Conservation (phyloP, 345 rosid genomes). For the Moricandia moricandioides region DNA sequence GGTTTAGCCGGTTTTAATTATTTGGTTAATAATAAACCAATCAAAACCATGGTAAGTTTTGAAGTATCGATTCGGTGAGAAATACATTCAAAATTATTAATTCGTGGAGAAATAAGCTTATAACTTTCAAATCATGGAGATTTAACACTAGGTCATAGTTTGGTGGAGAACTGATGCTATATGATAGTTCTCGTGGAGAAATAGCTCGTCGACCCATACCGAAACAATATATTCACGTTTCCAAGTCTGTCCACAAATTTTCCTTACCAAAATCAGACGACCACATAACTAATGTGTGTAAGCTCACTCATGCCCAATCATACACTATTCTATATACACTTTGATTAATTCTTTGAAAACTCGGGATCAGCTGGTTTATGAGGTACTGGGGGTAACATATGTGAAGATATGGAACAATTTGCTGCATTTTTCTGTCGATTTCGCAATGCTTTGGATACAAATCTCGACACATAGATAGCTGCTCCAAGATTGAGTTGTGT, state of each 20-base stretch:
- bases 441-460: slow-evolving; percentile 44
- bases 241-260: neutral
- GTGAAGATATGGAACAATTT: slow-evolving; percentile 22
- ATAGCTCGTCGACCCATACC: too few relatives aligned
- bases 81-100: too few relatives aligned
- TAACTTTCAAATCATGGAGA: too few relatives aligned
- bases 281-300: neutral
- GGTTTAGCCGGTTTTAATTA: too few relatives aligned
- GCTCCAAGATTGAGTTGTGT: slow-evolving; percentile 37
- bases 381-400: slow-evolving; percentile 33
- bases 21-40: too few relatives aligned
- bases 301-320: neutral
- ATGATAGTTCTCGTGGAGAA: too few relatives aligned
- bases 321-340: neutral
- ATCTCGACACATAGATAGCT: slow-evolving; percentile 43
- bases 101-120: too few relatives aligned
- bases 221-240: neutral
- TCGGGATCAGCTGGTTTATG: slow-evolving; percentile 43
- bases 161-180: too few relatives aligned
- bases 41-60: too few relatives aligned
- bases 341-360: slow-evolving; percentile 14
- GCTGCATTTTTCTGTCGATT: slow-evolving; percentile 15
- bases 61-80: too few relatives aligned
- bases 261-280: neutral
- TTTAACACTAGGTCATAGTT: too few relatives aligned